Percentiles rank a stretch among this genome's conserved stretches.
phyloP scores from a whole-genome alignment of 2,329 filamentous ascomycete genomes.

The Neonectria coccinea region DNA sequence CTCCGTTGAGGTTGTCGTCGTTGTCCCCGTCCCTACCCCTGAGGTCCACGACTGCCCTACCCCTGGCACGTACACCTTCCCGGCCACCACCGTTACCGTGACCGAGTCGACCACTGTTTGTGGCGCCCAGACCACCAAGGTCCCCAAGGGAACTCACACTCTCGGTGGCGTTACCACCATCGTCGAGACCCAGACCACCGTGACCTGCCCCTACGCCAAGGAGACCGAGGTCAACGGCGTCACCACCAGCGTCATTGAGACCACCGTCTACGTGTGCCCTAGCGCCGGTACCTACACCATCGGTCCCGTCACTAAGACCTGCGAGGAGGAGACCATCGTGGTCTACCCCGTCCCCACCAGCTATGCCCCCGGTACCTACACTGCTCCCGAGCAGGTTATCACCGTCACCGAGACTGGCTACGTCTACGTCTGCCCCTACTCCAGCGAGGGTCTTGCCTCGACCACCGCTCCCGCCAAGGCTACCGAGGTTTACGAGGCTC shows the following conservation, averaged over 20 bases:
- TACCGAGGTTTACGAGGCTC: constrained; percentile 34
- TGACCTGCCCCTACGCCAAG: constrained; percentile 77
- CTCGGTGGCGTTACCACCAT: constrained; percentile 79
- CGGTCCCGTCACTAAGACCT: constrained; percentile 72
- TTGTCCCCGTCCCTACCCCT: constrained; percentile 64
- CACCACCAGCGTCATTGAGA: constrained; percentile 74
- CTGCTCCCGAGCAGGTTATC: constrained; percentile 72
- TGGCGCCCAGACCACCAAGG: constrained; percentile 69
- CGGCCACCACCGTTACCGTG: constrained; percentile 77
- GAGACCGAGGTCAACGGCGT: constrained; percentile 67
- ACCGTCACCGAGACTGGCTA: constrained; percentile 76
- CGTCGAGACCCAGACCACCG: constrained; percentile 73
- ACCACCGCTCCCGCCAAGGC: constrained; percentile 1
- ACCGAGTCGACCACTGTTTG: constrained; percentile 75
- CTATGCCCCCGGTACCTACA: constrained; percentile 79
- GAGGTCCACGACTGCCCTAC: constrained; percentile 68
- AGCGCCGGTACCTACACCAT: constrained; percentile 81
- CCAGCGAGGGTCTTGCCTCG: constrained; percentile 53
- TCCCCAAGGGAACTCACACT: constrained; percentile 74
- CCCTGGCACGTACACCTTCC: constrained; percentile 80
- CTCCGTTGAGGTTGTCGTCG: constrained; percentile 54
- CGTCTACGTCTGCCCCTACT: constrained; percentile 78
- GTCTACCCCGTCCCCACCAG: constrained; percentile 75
- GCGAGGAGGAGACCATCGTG: constrained; percentile 65
- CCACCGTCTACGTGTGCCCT: constrained; percentile 80